Base-by-base conservation (phyloP, 768 basidiomycete genomes). In the Hirschioporus abietinus region DNA sequence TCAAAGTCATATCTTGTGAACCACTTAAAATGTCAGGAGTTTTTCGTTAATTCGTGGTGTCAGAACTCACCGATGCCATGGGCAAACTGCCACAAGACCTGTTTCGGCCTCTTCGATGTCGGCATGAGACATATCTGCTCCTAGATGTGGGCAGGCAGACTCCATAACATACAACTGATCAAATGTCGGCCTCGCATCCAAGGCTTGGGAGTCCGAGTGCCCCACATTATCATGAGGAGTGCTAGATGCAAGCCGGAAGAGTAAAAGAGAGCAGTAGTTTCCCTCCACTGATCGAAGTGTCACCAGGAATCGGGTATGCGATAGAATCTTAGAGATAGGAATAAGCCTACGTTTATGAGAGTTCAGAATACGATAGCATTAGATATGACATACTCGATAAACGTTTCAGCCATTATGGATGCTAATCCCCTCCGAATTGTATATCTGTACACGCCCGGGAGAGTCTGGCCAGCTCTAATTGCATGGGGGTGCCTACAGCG, bases 61-160 rank as follows among this genome's bases (percentile, higher is more conserved):
- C 67, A 66, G 63, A 23, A 68, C 80, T 59, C 61, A 86, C 88
- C 88, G 80, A 74, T 91, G 89, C 89, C 90, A 91, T 1, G 89
- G 90, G 75, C 89, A 91, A 12, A 90, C 89, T 10, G 86, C 86
- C 1, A 91, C 85, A 2, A 85, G 69, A 23, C 84, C 82, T 15
- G 75, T 77, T 63, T 88, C 87, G 68, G 82, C 87, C 64, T 82
- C 75, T 71, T 91, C 89, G n/a, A 91, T 89, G 57, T 90, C 89
- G 1, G 90, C 90, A 78, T 92, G 89, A 17, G 88, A 89, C 75
- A 92, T 80, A 65, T 92, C 90, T 24, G 90, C 91, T 1, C 91
- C 90, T 8, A 92, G 81, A 77, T 93, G 92, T 4, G 91, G 91
- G 74, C 91, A 93, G 10, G 82, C 84, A 5, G 89, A 85, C 75